Evolutionary conservation across 177 flowering plant species (phyloP), one percentile per base, ranked within the genome.

Genomic region (Vitis hybrid): DNA sequence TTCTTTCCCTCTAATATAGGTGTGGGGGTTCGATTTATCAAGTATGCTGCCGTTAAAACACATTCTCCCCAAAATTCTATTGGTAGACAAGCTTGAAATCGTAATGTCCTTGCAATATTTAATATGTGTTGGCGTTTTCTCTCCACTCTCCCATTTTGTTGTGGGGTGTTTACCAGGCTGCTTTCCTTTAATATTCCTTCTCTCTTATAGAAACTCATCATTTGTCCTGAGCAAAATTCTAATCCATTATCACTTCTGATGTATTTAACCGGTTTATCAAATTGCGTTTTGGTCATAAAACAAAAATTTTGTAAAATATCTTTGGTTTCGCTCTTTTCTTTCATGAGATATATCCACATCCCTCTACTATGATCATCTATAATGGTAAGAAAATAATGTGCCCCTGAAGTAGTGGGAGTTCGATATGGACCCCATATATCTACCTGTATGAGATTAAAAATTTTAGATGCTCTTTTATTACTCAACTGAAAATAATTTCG

Each of bases 371-470:
- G 14, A 60, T 60, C 63, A 60, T 60, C 65, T 3, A 62, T 3
- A 11, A 62, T 32, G 50, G 65, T 62, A 0, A 45, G 8, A 34
- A 62, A 62, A 26, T 62, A 62, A 10, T 32, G 51, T 10, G 50
- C 50, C 8, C 65, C 65, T 10, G n/a, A 18, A 12, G 40, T 3
- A 62, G 65, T 11, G 8, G 8, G 10, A 10, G 9, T 62, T 45
- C 51, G 2, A 34, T 62, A 62, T 10, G 65, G 52, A 8, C 51
- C 51, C 65, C 65, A 62, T 14, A 62, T 6, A 62, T 62, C 65
- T 1, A 13, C 10, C 34, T 62, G 65, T 4, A 62, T 13, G 14
- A 62, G 13, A 32, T 62, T 51, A 62, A 62, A 62, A 45, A 11
- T 11, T 9, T 9, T 2, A 12, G 13, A 9, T 3, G 65, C 65